A percentile compares a stretch with the other conserved stretches of the same genome.
Conservation (phyloP, 192 early-diverging fungal species). For the Coemansia sp. region DNA sequence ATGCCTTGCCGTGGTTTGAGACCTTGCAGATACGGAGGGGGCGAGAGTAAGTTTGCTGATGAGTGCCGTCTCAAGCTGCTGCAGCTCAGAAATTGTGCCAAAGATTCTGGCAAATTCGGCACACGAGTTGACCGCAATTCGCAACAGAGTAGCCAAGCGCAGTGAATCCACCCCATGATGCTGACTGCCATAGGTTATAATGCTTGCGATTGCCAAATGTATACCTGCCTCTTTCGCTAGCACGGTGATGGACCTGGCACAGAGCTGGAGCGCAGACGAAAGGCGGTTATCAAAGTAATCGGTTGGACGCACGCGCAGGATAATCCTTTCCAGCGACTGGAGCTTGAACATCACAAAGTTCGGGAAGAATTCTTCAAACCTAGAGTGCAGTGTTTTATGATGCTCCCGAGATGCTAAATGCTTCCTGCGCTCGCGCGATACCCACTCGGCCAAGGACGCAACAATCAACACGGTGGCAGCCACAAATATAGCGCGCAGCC, state of each 20-base stretch:
- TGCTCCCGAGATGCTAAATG: not conserved
- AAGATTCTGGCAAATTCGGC: constrained; percentile 8
- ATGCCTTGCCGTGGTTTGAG: not conserved
- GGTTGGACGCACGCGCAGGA: constrained; percentile 11
- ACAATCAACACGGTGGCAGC: constrained; percentile 5
- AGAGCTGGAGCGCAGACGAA: not conserved
- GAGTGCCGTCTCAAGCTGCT: constrained; percentile 12
- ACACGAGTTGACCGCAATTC: constrained; percentile 10
- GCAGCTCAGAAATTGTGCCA: constrained; percentile 15
- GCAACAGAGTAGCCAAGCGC: not conserved
- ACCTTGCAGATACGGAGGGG: not conserved
- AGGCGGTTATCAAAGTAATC: constrained; percentile 25
- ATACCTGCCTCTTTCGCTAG: constrained; percentile 12
- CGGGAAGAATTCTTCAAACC: constrained; percentile 26
- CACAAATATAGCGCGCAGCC: constrained; percentile 8
- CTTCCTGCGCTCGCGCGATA: constrained; percentile 11
- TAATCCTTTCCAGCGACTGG: constrained; percentile 17
- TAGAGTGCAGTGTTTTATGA: constrained; percentile 15
- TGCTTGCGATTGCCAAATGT: constrained; percentile 13
- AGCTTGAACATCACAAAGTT: constrained; percentile 28
- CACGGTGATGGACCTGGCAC: constrained; percentile 10
- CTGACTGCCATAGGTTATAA: not conserved
- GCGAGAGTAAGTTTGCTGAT: constrained; percentile 6
- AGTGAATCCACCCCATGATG: not conserved
- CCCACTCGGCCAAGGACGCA: constrained; percentile 11